phyloP scores from a whole-genome alignment of 2,329 filamentous ascomycete species.

The Cytospora chrysosperma region DNA sequence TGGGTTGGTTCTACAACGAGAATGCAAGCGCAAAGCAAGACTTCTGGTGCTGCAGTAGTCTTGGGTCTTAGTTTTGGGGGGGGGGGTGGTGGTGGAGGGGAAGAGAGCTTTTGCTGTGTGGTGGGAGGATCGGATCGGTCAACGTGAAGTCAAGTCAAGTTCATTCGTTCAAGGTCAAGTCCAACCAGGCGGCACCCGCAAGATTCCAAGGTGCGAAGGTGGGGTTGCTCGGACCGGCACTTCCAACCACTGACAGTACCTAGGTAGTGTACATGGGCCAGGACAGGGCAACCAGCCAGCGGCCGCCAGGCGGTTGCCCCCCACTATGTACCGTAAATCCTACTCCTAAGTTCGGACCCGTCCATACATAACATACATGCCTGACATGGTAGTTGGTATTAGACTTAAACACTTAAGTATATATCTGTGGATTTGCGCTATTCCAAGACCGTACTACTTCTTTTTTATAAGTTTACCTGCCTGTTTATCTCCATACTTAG shows the following conservation, averaged over 20 bases:
- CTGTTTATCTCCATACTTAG: too few species aligned
- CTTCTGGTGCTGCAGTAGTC: not conserved
- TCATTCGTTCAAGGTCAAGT: too few species aligned
- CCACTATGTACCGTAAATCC: too few species aligned
- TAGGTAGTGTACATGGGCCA: not conserved
- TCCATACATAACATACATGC: too few species aligned
- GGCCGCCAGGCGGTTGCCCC: not conserved
- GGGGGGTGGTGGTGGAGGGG: too few species aligned
- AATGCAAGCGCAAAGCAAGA: not conserved
- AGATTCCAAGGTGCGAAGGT: not conserved
- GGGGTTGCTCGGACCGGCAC: not conserved
- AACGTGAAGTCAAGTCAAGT: not conserved
- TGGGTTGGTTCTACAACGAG: not conserved
- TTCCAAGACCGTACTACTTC: not conserved
- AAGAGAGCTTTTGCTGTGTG: not conserved
- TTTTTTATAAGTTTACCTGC: not conserved
- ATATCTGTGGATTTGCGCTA: not conserved
- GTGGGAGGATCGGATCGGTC: not conserved
- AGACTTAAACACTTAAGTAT: too few species aligned
- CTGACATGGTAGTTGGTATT: too few species aligned
- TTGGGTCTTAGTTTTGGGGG: not conserved
- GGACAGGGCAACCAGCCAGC: not conserved
- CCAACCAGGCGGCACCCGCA: not conserved
- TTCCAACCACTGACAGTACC: not conserved
- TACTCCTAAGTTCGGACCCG: too few species aligned